A percentile compares a stretch with the other conserved stretches of the same genome.
Conservation (phyloP, 345 rosid genomes). For the Eucalyptus pauciflora region DNA sequence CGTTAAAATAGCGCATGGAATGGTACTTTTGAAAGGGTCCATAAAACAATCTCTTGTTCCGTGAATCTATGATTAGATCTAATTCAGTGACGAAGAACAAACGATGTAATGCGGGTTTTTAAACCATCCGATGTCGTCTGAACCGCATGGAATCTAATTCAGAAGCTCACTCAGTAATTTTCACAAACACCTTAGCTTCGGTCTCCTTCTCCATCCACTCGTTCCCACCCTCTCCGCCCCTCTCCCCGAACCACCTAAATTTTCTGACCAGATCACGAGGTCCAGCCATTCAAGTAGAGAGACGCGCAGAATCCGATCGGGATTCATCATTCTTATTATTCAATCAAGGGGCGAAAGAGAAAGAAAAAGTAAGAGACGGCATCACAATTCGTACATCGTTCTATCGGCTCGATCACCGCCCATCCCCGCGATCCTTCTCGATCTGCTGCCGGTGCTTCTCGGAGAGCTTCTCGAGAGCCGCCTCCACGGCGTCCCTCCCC, state of each 20-base stretch:
- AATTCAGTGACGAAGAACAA: neutral
- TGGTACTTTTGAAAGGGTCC: neutral
- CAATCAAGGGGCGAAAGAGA: neutral
- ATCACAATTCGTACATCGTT: neutral
- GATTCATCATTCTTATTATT: neutral
- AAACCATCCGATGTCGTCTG: neutral
- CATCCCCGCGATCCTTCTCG: slow-evolving; percentile 27
- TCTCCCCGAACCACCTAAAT: neutral
- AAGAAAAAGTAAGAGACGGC: neutral
- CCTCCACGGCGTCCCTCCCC: slow-evolving; percentile 67
- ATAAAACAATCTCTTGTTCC: neutral
- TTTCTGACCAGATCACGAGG: neutral
- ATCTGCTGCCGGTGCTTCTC: slow-evolving; percentile 69
- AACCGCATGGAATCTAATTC: neutral
- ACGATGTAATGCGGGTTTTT: neutral
- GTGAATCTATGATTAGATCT: neutral
- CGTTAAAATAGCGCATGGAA: neutral
- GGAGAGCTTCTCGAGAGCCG: slow-evolving; percentile 58
- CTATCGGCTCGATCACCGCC: neutral
- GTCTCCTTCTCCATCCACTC: neutral
- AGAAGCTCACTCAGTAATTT: neutral
- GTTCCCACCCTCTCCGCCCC: neutral
- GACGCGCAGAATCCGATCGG: neutral
- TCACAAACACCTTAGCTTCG: neutral
- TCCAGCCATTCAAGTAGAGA: neutral